These are phyloP conservation scores for Vaccinium corymbosum DNA, from an alignment of 148 eudicot species.

Conservation along the genomic window DNA sequence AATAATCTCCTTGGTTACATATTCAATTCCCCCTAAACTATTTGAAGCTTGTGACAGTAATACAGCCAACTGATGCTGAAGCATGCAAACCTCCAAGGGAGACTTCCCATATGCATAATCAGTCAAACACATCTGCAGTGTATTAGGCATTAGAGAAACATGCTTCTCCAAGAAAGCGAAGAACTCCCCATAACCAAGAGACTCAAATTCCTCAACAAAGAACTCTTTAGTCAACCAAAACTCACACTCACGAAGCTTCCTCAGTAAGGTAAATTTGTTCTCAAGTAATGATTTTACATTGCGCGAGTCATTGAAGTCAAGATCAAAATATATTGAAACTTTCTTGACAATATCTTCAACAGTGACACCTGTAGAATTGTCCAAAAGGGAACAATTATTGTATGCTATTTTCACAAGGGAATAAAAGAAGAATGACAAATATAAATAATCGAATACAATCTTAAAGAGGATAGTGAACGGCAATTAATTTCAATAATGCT, in stretches of 20 bases:
- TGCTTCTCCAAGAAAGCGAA: slow-evolving; percentile 50
- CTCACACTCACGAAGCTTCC: slow-evolving; percentile 62
- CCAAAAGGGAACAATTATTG: background rate
- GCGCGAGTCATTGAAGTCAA: slow-evolving; percentile 24
- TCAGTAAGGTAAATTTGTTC: slow-evolving; percentile 33
- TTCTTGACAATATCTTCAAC: slow-evolving; percentile 53
- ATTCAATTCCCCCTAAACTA: slow-evolving; percentile 49
- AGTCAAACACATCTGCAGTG: slow-evolving; percentile 38
- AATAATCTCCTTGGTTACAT: slow-evolving; percentile 47
- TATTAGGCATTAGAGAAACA: slow-evolving; percentile 42
- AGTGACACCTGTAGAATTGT: slow-evolving; percentile 45
- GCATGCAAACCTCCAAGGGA: slow-evolving; percentile 59
- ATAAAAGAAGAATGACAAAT: slow-evolving; percentile 1
- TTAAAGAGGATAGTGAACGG: background rate
- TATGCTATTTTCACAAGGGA: slow-evolving; percentile 13
- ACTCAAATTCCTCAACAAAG: slow-evolving; percentile 60
- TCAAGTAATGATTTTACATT: slow-evolving; percentile 34
- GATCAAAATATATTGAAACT: slow-evolving; percentile 48
- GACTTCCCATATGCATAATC: slow-evolving; percentile 30
- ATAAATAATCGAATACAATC: background rate
- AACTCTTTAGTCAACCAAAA: slow-evolving; percentile 67
- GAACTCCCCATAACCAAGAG: slow-evolving; percentile 82
- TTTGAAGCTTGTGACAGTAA: slow-evolving; percentile 72
- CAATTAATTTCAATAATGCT: background rate
- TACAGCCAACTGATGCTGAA: slow-evolving; percentile 52